phyloP scores from a whole-genome alignment of 148 eudicot genomes.

The Gaultheria prostrata region DNA sequence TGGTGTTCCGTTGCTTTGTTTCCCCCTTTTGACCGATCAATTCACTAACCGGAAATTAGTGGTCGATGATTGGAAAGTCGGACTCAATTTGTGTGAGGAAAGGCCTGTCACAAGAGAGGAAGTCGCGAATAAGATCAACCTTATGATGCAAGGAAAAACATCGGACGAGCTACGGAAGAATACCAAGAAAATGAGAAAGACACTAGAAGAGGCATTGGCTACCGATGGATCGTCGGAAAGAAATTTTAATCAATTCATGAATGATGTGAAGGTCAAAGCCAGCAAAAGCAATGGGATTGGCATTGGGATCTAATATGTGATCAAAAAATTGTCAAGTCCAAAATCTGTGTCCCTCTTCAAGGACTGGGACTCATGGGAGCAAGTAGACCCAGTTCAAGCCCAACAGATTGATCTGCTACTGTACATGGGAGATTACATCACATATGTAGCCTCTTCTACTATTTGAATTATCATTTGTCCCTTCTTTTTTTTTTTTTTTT shows the following conservation, averaged over 20 bases:
- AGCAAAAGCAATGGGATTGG: background rate
- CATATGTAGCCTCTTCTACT: background rate
- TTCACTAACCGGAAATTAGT: conserved; percentile 41
- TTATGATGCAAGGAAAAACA: conserved; percentile 26
- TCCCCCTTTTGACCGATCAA: conserved; percentile 40
- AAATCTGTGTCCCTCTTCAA: background rate
- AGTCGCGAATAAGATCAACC: conserved; percentile 23
- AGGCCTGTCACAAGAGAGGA: conserved; percentile 15
- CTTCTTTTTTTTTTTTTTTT: background rate
- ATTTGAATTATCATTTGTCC: background rate
- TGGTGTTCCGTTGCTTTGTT: conserved; percentile 35
- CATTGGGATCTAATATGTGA: background rate
- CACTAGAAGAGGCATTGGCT: conserved; percentile 23
- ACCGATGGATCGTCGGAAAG: conserved; percentile 26
- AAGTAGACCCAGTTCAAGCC: background rate
- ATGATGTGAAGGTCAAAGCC: conserved; percentile 25
- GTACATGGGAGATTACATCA: no score
- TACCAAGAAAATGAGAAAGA: conserved; percentile 19
- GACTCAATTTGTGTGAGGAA: conserved; percentile 28
- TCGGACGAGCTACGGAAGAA: conserved; percentile 15
- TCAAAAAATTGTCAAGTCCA: background rate
- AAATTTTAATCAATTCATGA: conserved; percentile 24
- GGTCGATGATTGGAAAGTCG: conserved; percentile 41
- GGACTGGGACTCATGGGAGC: background rate
- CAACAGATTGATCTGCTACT: background rate